Base-by-base conservation (phyloP, 257 asterid species). In the Marsdenia floribunda region DNA sequence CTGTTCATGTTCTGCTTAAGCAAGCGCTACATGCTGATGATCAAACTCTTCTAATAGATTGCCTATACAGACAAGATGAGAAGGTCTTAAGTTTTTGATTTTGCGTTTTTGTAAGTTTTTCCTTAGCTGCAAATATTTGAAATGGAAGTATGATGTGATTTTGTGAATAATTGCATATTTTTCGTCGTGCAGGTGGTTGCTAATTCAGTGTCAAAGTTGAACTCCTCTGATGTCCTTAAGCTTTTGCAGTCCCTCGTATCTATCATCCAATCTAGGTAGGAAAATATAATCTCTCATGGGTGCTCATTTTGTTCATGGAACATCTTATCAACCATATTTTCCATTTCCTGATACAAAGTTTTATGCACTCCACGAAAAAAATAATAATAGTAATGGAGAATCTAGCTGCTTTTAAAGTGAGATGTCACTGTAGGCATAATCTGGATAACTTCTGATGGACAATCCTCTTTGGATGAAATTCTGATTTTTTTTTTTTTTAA, bases 21-120 rank as follows among this genome's bases (percentile, higher is more conserved):
- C 98, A 92, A 86, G 96, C 97, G 53, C 88, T 94, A 37, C 90
- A 80, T 57, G 97, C 96, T 2, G 97, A 89, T 82, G 99, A 94
- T 82, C 89, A 87, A 66, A 82, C 96, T 50, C 97, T 89, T 78
- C 85, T 92, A 68, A 76, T 88, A 50, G 97, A 92, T 80, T 94
- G 99, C 87, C 85, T 94, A 76, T 85, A 35, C 73, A 87, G 97
- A 80, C 97, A 92, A 81, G 97, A 93, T 79, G 89, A 89, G 77
- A 94, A 94, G 98, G 99, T 94, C 55, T 57, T 65, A 69, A 38
- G 47, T 55, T 65, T 61, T 13, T 57, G 42, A 19, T 57, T 42
- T 13, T 38, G 71, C 44, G 54, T 75, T 42, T 35, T 15, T 38
- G n/a, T 64, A n/a, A 40, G 40, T 33, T 72, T 60, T 60, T 44